phyloP scores from a whole-genome alignment of 202 grass and related monocot genomes.

The Hordeum pubiflorum region DNA sequence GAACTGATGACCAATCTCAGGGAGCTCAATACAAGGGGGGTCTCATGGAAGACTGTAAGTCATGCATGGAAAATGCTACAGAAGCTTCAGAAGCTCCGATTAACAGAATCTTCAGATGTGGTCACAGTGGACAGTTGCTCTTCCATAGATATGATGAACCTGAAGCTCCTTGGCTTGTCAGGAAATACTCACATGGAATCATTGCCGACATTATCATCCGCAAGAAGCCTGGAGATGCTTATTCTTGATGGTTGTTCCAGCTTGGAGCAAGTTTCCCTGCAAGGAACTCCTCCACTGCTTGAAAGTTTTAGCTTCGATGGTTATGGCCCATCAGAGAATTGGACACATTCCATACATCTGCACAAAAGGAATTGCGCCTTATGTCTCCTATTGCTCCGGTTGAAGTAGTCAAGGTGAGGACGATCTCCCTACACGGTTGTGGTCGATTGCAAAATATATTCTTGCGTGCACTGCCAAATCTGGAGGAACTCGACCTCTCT shows the following conservation, averaged over 20 bases:
- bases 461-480: neutral
- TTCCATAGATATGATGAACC: neutral
- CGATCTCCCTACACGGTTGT: neutral
- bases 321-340: neutral
- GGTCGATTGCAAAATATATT: neutral
- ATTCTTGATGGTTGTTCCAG: neutral
- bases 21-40: slow-evolving; percentile 1
- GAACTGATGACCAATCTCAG: neutral
- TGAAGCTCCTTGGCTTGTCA: neutral
- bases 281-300: neutral
- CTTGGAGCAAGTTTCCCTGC: neutral
- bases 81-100: neutral
- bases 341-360: neutral
- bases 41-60: neutral
- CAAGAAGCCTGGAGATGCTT: neutral
- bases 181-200: neutral
- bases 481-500: neutral
- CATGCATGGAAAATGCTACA: neutral
- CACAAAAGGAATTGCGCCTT: neutral
- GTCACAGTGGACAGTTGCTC: neutral
- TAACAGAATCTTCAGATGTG: neutral
- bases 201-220: neutral
- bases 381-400: neutral
- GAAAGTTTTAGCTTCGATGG: slow-evolving; percentile 13
- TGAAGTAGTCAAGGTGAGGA: neutral